phyloP scores from a whole-genome alignment of 768 basidiomycete species.

The Lyophyllum semitale region DNA sequence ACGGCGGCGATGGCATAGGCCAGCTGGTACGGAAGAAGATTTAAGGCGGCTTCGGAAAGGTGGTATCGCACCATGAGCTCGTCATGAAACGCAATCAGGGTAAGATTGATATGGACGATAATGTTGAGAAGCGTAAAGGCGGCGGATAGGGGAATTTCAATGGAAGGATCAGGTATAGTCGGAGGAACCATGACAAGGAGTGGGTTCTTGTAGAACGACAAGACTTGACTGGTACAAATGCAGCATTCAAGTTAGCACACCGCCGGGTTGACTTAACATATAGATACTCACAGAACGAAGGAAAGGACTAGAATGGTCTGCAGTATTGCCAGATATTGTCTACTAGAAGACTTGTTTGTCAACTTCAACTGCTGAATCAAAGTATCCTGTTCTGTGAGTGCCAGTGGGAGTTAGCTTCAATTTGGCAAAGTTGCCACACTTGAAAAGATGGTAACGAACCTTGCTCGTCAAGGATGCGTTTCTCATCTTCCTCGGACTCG shows the following conservation, averaged over 20 bases:
- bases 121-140: constrained; percentile 50
- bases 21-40: constrained; percentile 30
- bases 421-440: not conserved
- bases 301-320: constrained; percentile 47
- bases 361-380: constrained; percentile 49
- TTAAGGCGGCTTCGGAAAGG: constrained; percentile 17
- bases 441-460: constrained; percentile 30
- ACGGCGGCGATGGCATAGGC: constrained; percentile 43
- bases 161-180: constrained; percentile 11
- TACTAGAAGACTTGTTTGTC: constrained; percentile 44
- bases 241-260: constrained; percentile 12
- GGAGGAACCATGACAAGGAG: constrained; percentile 45
- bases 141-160: constrained; percentile 46
- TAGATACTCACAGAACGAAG: constrained; percentile 42
- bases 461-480: constrained; percentile 52
- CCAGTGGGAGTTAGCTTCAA: not conserved
- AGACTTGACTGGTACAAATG: constrained; percentile 41
- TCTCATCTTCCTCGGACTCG: constrained; percentile 27
- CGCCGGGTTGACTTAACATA: not conserved
- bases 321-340: constrained; percentile 39
- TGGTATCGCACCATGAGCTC: constrained; percentile 35
- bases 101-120: constrained; percentile 51
- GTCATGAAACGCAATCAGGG: constrained; percentile 41
- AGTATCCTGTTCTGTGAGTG: constrained; percentile 62
- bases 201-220: constrained; percentile 51